phyloP scores from a whole-genome alignment of 2,329 filamentous ascomycete species.

The Fusarium globosum region DNA sequence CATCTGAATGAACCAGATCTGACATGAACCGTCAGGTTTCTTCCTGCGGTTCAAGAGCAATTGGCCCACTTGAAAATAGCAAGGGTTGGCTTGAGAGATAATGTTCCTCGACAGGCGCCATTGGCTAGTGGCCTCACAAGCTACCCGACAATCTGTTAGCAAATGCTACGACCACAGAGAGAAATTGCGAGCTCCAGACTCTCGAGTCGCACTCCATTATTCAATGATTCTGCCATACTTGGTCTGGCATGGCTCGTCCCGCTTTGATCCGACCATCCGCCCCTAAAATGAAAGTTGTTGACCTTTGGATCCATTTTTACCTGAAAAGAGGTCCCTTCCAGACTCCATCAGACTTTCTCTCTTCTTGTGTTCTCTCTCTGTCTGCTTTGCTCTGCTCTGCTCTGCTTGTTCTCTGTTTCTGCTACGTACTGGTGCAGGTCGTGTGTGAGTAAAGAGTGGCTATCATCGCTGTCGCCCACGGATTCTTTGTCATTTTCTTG shows the following conservation, averaged over 20 bases:
- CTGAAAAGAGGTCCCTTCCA: conserved; percentile 20
- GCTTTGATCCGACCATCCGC: conserved; percentile 36
- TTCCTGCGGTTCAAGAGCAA: background rate
- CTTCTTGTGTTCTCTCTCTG: conserved; percentile 22
- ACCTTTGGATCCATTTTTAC: conserved; percentile 32
- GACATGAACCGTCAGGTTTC: background rate
- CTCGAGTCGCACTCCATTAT: conserved; percentile 9
- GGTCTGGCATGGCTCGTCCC: conserved; percentile 34
- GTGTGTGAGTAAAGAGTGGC: conserved; percentile 11
- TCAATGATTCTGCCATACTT: conserved; percentile 19
- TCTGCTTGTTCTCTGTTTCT: conserved; percentile 23
- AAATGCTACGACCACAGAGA: background rate
- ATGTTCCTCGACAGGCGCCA: conserved; percentile 2
- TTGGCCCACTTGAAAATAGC: conserved; percentile 6
- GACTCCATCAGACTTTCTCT: conserved; percentile 36
- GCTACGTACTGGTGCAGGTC: conserved; percentile 16
- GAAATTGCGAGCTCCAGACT: conserved; percentile 7
- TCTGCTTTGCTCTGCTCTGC: background rate
- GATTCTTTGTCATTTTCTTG: conserved; percentile 2
- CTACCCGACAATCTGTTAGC: conserved; percentile 14
- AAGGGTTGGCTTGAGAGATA: conserved; percentile 15
- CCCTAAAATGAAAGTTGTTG: conserved; percentile 31
- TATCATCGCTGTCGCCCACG: background rate
- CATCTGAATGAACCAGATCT: background rate
- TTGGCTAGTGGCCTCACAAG: conserved; percentile 2